Percentiles rank a stretch among this genome's conserved stretches.
Evolutionary conservation across 106 monocot species (phyloP).

Genomic region (Dioscorea dumetorum): DNA sequence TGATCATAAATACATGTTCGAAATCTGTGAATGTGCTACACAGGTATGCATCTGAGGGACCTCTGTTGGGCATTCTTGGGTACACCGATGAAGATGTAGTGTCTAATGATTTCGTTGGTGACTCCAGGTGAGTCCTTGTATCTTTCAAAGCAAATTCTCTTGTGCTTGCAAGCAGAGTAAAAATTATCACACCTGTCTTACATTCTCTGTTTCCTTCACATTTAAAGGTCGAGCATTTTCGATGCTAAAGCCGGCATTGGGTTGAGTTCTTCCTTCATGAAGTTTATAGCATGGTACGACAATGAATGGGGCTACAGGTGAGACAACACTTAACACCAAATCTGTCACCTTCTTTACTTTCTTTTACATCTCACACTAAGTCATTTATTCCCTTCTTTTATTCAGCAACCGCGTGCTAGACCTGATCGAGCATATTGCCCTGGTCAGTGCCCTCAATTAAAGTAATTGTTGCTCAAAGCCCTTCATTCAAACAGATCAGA

Average conservation of each 20-base stretch:
- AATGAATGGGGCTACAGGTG: slow-evolving; percentile 98
- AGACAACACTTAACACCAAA: not conserved
- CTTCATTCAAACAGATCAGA: too few relatives aligned
- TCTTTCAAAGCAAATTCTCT: too few relatives aligned
- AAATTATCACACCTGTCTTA: not conserved
- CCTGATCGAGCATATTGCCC: slow-evolving; percentile 64
- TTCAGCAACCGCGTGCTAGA: slow-evolving; percentile 68
- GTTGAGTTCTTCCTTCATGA: slow-evolving; percentile 56
- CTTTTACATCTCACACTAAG: not conserved
- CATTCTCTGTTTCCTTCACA: not conserved
- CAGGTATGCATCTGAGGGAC: slow-evolving; percentile 79
- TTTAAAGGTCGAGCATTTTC: slow-evolving; percentile 74
- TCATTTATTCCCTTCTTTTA: slow-evolving; percentile 6
- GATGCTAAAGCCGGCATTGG: slow-evolving; percentile 96
- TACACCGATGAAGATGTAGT: slow-evolving; percentile 77
- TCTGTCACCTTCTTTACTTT: not conserved
- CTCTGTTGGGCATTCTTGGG: slow-evolving; percentile 77
- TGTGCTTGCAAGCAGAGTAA: not conserved
- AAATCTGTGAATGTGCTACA: too few relatives aligned
- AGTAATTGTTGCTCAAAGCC: too few relatives aligned
- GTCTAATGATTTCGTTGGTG: slow-evolving; percentile 77
- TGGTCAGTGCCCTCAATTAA: too few relatives aligned
- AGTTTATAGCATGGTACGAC: slow-evolving; percentile 91
- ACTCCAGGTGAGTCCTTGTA: slow-evolving; percentile 50
- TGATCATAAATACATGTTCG: too few relatives aligned